Conservation (phyloP, 129 eudicot genomes). For the Artemisia tridentata region DNA sequence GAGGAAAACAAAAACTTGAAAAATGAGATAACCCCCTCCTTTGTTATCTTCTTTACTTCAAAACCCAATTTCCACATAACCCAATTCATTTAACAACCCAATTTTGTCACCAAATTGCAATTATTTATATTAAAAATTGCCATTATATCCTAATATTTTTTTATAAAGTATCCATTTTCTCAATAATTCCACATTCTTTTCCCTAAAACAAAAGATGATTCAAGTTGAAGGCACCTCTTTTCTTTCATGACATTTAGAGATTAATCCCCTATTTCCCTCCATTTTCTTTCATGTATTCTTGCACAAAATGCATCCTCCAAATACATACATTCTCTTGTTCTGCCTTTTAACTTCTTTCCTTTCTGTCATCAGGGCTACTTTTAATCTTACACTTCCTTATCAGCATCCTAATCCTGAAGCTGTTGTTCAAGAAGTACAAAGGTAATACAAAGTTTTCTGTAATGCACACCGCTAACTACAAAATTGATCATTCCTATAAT, state of each 20-base stretch:
- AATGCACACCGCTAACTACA: conserved; percentile 8
- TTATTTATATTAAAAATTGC: conserved; percentile 12
- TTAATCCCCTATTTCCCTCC: conserved; percentile 18
- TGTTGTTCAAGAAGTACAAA: conserved; percentile 47
- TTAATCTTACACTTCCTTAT: conserved; percentile 37
- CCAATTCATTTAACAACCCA: conserved; percentile 7
- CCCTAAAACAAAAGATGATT: conserved; percentile 27
- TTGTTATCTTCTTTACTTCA: conserved; percentile 30
- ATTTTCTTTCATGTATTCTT: conserved; percentile 21
- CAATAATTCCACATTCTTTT: conserved; percentile 22
- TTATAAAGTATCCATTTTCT: neutral
- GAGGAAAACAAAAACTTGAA: conserved; percentile 40
- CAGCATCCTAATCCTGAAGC: conserved; percentile 41
- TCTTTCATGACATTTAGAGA: conserved; percentile 23
- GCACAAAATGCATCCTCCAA: conserved; percentile 42
- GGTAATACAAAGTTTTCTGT: conserved; percentile 16
- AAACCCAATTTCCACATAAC: conserved; percentile 14
- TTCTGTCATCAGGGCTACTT: conserved; percentile 28
- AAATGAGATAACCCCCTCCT: conserved; percentile 19
- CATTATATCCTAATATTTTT: conserved; percentile 15
- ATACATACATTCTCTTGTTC: conserved; percentile 51
- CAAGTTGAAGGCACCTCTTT: conserved; percentile 26
- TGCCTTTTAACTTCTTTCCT: conserved; percentile 42
- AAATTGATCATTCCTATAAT: no score
- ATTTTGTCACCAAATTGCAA: conserved; percentile 23